Evolutionary conservation across 2,329 filamentous ascomycete genomes (phyloP).

Genomic region (Exserohilum turcica): DNA sequence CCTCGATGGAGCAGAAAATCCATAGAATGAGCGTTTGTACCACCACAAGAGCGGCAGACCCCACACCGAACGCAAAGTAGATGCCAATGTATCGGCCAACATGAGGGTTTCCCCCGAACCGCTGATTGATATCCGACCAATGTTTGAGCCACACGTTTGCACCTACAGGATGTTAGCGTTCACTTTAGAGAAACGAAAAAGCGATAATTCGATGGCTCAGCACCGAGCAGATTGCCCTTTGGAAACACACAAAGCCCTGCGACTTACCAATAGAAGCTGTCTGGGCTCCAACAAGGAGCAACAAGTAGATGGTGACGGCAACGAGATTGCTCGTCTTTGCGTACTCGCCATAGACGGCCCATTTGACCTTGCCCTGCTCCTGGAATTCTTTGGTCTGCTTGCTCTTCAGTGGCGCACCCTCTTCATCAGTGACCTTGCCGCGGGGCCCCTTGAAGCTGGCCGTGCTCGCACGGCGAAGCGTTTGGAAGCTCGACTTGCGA

Average conservation of each 20-base stretch:
- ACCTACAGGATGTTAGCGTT: conserved; percentile 53
- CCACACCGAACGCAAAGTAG: conserved; percentile 93
- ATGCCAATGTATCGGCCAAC: conserved; percentile 91
- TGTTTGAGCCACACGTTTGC: conserved; percentile 91
- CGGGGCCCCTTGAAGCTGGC: conserved; percentile 86
- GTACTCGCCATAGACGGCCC: conserved; percentile 92
- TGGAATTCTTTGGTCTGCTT: conserved; percentile 85
- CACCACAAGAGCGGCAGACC: conserved; percentile 82
- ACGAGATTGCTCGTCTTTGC: conserved; percentile 90
- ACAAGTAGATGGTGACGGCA: conserved; percentile 80
- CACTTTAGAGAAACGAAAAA: conserved; percentile 19
- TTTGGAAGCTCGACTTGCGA: conserved; percentile 71
- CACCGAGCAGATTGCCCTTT: not conserved
- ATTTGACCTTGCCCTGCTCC: conserved; percentile 98
- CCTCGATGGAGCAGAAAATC: conserved; percentile 99
- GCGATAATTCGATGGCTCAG: conserved; percentile 24
- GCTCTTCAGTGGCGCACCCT: conserved; percentile 74
- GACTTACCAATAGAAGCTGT: conserved; percentile 75
- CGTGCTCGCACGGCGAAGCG: conserved; percentile 86
- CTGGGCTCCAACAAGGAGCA: conserved; percentile 79
- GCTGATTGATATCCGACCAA: conserved; percentile 83
- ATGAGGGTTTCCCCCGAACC: conserved; percentile 69
- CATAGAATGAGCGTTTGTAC: conserved; percentile 92
- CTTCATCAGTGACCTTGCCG: conserved; percentile 84
- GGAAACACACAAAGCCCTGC: not conserved